Conservation (phyloP, 345 rosid genomes). For the Brassica nigra region DNA sequence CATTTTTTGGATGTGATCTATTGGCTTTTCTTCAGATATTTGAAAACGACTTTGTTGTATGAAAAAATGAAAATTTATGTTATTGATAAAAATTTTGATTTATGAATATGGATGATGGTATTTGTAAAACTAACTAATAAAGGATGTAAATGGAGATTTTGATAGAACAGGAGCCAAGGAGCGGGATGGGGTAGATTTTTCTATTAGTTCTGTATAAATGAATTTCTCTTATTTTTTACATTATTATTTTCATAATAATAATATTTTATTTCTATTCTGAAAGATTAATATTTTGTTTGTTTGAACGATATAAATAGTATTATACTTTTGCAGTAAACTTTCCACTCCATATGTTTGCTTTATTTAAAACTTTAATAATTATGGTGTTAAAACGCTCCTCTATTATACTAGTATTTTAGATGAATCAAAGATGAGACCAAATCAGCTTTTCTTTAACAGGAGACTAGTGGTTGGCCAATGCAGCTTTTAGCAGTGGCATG, state of each 20-base stretch:
- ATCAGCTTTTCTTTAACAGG: slow-evolving; percentile 44
- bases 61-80: not conserved
- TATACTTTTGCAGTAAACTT: slow-evolving; percentile 41
- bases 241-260: not conserved
- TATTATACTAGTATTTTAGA: not conserved
- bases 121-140: not conserved
- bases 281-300: too few species aligned
- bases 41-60: slow-evolving; percentile 36
- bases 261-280: not conserved
- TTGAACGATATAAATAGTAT: slow-evolving; percentile 8
- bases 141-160: not conserved
- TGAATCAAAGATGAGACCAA: slow-evolving; percentile 19
- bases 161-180: slow-evolving; percentile 33
- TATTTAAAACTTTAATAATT: too few species aligned
- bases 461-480: slow-evolving; percentile 78
- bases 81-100: not conserved
- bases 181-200: slow-evolving; percentile 12
- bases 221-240: not conserved
- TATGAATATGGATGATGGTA: not conserved
- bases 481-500: slow-evolving; percentile 92
- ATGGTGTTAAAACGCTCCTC: not conserved
- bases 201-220: not conserved
- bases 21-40: slow-evolving; percentile 47
- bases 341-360: slow-evolving; percentile 11
- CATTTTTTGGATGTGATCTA: slow-evolving; percentile 26